These are phyloP conservation scores for Diutina ranongensis DNA, from an alignment of 1,139 yeast species.

Conservation along the genomic window DNA sequence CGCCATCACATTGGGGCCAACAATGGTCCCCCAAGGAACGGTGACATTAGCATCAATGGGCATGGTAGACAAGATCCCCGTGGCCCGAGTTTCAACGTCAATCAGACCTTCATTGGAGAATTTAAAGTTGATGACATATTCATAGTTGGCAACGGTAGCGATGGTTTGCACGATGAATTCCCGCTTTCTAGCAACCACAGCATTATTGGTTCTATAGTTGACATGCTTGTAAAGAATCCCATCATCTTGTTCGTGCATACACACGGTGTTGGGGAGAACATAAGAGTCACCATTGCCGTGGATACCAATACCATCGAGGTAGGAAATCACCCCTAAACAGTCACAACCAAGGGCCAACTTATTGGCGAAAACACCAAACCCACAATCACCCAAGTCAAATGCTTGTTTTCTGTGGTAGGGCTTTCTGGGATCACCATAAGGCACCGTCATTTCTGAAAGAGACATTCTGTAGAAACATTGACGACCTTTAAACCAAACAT, in stretches of 20 bases:
- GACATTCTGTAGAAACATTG: constrained; percentile 69
- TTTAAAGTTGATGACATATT: constrained; percentile 67
- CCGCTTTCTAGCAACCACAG: constrained; percentile 77
- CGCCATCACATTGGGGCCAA: constrained; percentile 81
- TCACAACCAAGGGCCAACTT: constrained; percentile 73
- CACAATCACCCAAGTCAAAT: constrained; percentile 85
- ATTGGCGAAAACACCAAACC: constrained; percentile 75
- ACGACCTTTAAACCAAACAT: constrained; percentile 72
- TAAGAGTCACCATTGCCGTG: constrained; percentile 56
- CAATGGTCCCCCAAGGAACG: constrained; percentile 77
- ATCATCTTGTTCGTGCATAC: constrained; percentile 84
- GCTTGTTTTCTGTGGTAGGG: constrained; percentile 91
- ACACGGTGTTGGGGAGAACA: constrained; percentile 60
- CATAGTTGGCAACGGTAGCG: constrained; percentile 86
- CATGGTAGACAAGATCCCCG: constrained; percentile 78
- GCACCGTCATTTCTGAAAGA: constrained; percentile 84
- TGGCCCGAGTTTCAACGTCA: constrained; percentile 77
- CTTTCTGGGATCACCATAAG: constrained; percentile 84
- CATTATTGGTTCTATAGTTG: constrained; percentile 64
- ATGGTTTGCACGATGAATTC: constrained; percentile 78
- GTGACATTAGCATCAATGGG: constrained; percentile 68
- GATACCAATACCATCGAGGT: constrained; percentile 56
- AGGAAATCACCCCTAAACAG: constrained; percentile 79
- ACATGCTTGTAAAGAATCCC: constrained; percentile 78
- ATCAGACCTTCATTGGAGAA: constrained; percentile 78